Evolutionary conservation across 305 asterid species (phyloP).

Genomic region (Fraxinus sp.): DNA sequence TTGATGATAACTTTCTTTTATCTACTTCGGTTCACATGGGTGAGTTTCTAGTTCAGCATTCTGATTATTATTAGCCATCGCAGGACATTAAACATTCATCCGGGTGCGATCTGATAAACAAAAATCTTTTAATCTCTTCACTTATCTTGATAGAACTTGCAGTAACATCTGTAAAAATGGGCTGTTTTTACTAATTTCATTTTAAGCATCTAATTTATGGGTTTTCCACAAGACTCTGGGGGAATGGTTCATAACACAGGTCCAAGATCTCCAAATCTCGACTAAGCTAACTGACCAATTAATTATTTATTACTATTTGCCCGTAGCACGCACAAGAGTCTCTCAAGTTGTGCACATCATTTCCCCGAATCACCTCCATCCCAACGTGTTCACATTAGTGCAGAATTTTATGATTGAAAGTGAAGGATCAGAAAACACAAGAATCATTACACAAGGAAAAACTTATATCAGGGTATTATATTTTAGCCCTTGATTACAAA

Average conservation of each 20-base stretch:
- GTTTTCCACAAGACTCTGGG: neutral
- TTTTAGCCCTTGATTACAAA: neutral
- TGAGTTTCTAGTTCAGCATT: neutral
- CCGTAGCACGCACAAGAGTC: neutral
- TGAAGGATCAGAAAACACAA: neutral
- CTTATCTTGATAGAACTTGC: neutral
- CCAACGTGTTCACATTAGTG: neutral
- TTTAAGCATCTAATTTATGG: neutral
- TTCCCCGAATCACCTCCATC: neutral
- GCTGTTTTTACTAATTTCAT: neutral
- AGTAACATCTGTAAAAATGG: neutral
- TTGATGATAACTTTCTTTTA: neutral
- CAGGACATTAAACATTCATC: neutral
- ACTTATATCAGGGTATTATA: neutral
- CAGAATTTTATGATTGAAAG: neutral
- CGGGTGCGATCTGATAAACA: neutral
- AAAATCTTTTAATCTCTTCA: neutral
- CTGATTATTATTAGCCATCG: neutral
- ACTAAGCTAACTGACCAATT: neutral
- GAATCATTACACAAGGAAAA: neutral
- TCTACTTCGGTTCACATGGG: neutral
- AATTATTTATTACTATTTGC: neutral
- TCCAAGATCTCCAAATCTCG: neutral
- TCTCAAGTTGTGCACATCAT: neutral
- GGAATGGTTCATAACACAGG: neutral